Base-by-base conservation (phyloP, 2,329 filamentous ascomycete species). In the Pseudocercospora fuligena region DNA sequence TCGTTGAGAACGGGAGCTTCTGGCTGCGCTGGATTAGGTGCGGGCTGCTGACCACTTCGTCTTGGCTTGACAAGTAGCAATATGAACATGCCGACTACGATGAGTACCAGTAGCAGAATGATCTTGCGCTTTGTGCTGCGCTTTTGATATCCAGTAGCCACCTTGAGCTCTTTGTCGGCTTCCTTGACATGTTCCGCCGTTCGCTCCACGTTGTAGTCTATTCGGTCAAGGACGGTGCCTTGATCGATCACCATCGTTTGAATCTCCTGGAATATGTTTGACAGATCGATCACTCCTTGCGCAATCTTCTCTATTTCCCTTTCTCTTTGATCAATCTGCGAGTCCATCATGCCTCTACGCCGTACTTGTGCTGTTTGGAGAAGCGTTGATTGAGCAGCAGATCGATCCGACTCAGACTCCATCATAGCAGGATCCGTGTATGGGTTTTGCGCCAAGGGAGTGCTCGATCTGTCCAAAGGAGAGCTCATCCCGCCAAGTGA, bases 241-340 rank as follows among this genome's bases (percentile, higher is more conserved):
- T 85, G 83, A 68, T 85, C 83, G 53, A 85, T 85, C 66, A 85
- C 93, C 94, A 99, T 98, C 57, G 86, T 90, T 80, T 99, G 95
- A 31, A 99, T 83, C 75, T 99, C 95, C 69, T 96, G 92, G 83
- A 99, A 99, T 60, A 99, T 92, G 78, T 97, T 95, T 3, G 94
- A 92, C 7, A 99, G 84, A 77, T 98, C 94, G 75, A 99, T 98
- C 79, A 99, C 98, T 65, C 95, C 94, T 78, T 97, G 94, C 1
- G 95, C 95, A 70, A 99, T 99, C 73, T 97, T 94, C 76, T 97
- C 96, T 74, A 99, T 99, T 80, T 98, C 95, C 47, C 92, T 90
- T 80, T 99, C 95, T 70, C 95, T 92, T 78, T 98, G 95, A 68
- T 90, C 88, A 73, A 99, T 98, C 43, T 88, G 88, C 2, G 89